Evolutionary conservation across 139 green algal genomes (phyloP).

Genomic region (Monoraphidium neglectum): DNA sequence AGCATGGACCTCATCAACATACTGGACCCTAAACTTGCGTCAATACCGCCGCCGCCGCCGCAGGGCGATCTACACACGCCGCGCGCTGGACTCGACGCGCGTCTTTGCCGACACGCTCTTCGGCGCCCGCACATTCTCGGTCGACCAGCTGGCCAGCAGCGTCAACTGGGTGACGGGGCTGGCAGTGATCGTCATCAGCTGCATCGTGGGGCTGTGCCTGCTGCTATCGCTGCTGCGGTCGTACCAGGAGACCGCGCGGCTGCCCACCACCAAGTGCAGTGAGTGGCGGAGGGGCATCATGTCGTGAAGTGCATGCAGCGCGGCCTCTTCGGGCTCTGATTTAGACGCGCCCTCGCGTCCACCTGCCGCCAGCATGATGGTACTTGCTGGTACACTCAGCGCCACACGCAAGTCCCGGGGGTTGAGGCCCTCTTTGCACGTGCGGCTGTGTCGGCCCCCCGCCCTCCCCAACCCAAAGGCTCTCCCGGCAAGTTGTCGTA

Average conservation of each 20-base stretch:
- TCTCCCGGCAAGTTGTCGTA: slow-evolving; percentile 25
- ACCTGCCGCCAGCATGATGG: no score
- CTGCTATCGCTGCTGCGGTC: slow-evolving; percentile 12
- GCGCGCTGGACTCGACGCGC: not conserved
- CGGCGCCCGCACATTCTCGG: not conserved
- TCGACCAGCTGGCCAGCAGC: not conserved
- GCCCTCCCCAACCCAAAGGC: not conserved
- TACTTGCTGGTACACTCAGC: no score
- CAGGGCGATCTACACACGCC: slow-evolving; percentile 20
- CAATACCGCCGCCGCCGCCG: no score
- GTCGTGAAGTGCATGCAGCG: no score
- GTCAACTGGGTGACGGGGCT: slow-evolving; percentile 12
- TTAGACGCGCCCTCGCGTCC: no score
- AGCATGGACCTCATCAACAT: no score
- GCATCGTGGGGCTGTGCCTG: slow-evolving; percentile 12
- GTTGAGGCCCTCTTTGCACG: no score
- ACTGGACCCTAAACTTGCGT: no score
- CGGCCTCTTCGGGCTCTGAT: no score
- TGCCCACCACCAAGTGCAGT: slow-evolving; percentile 21
- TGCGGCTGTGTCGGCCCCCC: not conserved
- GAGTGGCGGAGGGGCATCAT: slow-evolving; percentile 1
- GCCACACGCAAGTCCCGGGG: no score
- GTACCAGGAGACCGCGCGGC: slow-evolving; percentile 20
- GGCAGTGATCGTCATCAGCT: slow-evolving; percentile 16
- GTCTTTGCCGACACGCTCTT: not conserved